These are phyloP conservation scores for Biscogniauxia mediterranea DNA, from an alignment of 2,329 filamentous ascomycete species.

Conservation along the genomic window DNA sequence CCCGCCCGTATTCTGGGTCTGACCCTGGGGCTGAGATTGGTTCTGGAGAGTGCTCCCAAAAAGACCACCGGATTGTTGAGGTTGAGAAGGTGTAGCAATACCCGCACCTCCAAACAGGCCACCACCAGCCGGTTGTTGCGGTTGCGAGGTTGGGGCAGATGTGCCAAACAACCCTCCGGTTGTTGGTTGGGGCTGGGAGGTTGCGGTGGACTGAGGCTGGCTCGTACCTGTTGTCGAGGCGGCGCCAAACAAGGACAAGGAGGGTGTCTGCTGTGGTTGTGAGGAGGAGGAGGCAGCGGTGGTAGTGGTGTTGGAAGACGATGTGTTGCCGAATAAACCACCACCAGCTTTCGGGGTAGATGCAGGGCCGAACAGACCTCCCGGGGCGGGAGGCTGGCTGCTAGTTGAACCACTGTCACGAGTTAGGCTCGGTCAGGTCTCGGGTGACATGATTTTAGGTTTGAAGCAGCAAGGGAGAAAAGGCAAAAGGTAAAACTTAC, in stretches of 20 bases:
- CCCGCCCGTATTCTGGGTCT: conserved; percentile 21
- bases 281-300: conserved; percentile 7
- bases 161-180: conserved; percentile 35
- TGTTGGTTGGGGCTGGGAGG: conserved; percentile 26
- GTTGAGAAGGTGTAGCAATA: neutral
- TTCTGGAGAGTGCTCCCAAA: conserved; percentile 22
- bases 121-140: conserved; percentile 20
- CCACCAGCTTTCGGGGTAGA: conserved; percentile 26
- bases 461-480: conserved; percentile 13
- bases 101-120: conserved; percentile 18
- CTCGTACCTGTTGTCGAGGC: conserved; percentile 19
- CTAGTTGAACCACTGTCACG: conserved; percentile 29
- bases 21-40: conserved; percentile 19
- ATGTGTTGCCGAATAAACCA: conserved; percentile 33
- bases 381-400: conserved; percentile 33
- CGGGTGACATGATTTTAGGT: neutral
- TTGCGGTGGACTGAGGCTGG: conserved; percentile 19
- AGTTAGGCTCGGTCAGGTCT: conserved; percentile 8
- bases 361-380: conserved; percentile 31
- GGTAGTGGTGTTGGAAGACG: conserved; percentile 20
- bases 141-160: conserved; percentile 24
- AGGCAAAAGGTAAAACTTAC: conserved; percentile 37
- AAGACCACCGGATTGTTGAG: conserved; percentile 15
- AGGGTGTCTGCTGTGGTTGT: conserved; percentile 30
- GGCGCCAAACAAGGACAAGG: conserved; percentile 31